A percentile compares a stretch with the other conserved stretches of the same genome.
Conservation (phyloP, 164 flowering plant species). For the Piper longum region DNA sequence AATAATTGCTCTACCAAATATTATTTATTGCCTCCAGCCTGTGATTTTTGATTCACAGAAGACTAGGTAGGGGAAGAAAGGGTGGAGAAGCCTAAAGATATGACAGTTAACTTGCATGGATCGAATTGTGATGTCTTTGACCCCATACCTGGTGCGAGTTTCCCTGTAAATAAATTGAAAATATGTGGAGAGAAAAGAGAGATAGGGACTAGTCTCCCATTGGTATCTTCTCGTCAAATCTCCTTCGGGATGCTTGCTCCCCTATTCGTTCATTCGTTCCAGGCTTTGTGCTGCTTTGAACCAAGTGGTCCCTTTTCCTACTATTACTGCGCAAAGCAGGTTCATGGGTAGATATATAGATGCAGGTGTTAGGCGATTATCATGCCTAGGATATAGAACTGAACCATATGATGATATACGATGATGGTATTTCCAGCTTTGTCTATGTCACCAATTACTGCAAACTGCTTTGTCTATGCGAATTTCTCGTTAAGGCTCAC, state of each 20-base stretch:
- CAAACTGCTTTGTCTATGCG: background rate
- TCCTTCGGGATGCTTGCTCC: background rate
- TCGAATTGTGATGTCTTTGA: background rate
- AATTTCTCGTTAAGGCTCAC: background rate
- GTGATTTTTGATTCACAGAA: too few relatives aligned
- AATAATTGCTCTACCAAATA: too few relatives aligned
- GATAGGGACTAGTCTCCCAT: background rate
- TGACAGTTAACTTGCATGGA: background rate
- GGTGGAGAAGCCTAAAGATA: background rate
- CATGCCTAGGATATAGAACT: background rate
- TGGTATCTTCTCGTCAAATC: background rate
- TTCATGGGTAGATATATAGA: background rate
- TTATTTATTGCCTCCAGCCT: too few relatives aligned
- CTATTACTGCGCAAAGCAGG: background rate
- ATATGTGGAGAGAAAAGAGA: background rate
- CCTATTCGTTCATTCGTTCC: background rate
- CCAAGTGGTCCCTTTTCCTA: background rate
- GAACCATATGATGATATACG: background rate
- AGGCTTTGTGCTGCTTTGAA: background rate
- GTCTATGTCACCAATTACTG: background rate
- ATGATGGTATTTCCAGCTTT: background rate
- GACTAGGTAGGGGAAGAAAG: too few relatives aligned
- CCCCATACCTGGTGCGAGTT: background rate
- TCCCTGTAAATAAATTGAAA: background rate
- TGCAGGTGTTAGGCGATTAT: background rate